Base-by-base conservation (phyloP, 495 filamentous ascomycete species). In the Penicillium subrubescens region DNA sequence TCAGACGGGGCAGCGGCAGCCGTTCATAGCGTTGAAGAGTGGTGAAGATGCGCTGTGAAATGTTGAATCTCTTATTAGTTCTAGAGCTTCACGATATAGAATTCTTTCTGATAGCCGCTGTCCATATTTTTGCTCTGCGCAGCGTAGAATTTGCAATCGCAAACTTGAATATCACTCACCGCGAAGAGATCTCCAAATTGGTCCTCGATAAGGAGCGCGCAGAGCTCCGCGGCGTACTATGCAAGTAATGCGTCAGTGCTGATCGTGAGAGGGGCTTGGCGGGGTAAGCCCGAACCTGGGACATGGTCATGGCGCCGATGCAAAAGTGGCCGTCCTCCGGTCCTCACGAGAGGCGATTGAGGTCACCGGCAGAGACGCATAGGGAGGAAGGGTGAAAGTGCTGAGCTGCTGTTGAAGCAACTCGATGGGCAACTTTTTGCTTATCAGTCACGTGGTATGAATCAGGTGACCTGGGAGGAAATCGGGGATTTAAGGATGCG, bases 131-230 rank as follows among this genome's bases (percentile, higher is more conserved):
- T 31, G 44, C 33, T 8, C 48, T 17, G 21, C 34, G 15, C n/a
- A 51, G 48, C 46, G n/a, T 33, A 19, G 25, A 19, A 31, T 65
- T 66, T 52, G 67, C 65, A 39, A 27, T 14, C 17, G 12, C 17
- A 29, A 46, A 60, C 37, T 34, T 37, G 29, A 33, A 27, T 43
- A 34, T 59, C 19, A 83, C 92, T 70, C 89, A 98, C 94, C 72
- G 92, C 91, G 56, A 92, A 90, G 31, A 99, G 84, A 71, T 96
- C 91, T 67, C 95, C 95, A 76, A 93, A 92, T 23, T 90, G 84
- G 70, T 97, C 92, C 63, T 92, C 85, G 51, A 97, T 87, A n/a
- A 97, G 85, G 69, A 97, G 87, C 77, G 87, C 82, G 79, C 92
- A 96, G 57, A 98, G 89, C 85, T 98, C 91, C 71, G 86, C 84